These are phyloP conservation scores for Aspergillus hancockii DNA, from an alignment of 495 filamentous ascomycete species.

Conservation along the genomic window DNA sequence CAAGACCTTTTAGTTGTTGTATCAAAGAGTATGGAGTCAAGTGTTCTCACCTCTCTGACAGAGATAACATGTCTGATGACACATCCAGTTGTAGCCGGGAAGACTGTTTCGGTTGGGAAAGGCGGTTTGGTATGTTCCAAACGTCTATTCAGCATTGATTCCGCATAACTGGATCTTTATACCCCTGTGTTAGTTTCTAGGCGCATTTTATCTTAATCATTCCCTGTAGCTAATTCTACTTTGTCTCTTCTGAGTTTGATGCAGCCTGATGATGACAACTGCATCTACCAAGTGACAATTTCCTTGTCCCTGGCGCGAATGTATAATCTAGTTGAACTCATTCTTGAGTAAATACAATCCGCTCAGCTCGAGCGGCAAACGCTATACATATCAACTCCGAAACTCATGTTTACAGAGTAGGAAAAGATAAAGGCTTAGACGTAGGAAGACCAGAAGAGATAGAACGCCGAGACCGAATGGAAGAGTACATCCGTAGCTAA, in stretches of 20 bases:
- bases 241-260: background rate
- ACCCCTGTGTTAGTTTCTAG: background rate
- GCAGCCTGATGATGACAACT: background rate
- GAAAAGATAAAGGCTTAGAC: background rate
- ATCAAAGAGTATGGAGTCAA: conserved; percentile 57
- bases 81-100: conserved; percentile 26
- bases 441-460: background rate
- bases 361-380: background rate
- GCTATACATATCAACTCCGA: conserved; percentile 1
- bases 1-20: conserved; percentile 39
- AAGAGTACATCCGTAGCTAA: background rate
- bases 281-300: background rate
- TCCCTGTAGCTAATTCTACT: background rate
- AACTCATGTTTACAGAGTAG: background rate
- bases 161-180: conserved; percentile 1
- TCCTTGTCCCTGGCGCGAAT: background rate
- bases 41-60: conserved; percentile 32
- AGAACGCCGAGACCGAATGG: background rate
- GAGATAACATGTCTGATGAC: conserved; percentile 21
- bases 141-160: conserved; percentile 41
- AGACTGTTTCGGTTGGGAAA: conserved; percentile 51
- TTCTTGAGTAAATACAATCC: conserved; percentile 2
- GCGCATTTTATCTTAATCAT: background rate
- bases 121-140: conserved; percentile 50
- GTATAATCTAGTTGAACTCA: background rate